Evolutionary conservation across 768 basidiomycete genomes (phyloP).

Genomic region (Russula olivacea): DNA sequence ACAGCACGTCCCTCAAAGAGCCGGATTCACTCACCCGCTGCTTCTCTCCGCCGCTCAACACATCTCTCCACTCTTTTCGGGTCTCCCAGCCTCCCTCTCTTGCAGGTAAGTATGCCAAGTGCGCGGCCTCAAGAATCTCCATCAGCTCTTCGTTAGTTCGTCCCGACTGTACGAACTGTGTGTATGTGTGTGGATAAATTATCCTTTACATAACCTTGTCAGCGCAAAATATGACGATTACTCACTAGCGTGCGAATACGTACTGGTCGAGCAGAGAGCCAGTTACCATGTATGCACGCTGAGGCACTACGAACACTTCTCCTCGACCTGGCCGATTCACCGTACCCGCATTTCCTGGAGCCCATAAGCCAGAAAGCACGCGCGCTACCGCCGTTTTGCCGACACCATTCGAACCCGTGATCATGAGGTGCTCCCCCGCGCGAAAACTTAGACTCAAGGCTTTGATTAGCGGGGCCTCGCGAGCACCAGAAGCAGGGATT

Average conservation of each 20-base stretch:
- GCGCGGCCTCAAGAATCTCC: conserved; percentile 72
- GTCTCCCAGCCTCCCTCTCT: conserved; percentile 88
- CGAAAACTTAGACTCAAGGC: conserved; percentile 58
- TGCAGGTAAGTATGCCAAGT: conserved; percentile 76
- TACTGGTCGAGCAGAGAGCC: conserved; percentile 85
- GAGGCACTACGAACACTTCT: conserved; percentile 79
- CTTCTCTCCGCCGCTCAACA: conserved; percentile 94
- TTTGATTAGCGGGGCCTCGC: conserved; percentile 46
- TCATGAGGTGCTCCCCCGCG: conserved; percentile 83
- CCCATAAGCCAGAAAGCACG: conserved; percentile 88
- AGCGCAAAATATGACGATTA: background rate
- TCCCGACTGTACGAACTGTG: conserved; percentile 56
- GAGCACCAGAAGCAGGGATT: conserved; percentile 38
- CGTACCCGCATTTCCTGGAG: conserved; percentile 38
- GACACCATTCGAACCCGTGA: conserved; percentile 89
- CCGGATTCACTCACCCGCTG: conserved; percentile 54
- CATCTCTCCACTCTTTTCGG: conserved; percentile 94
- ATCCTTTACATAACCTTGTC: conserved; percentile 37
- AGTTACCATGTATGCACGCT: conserved; percentile 86
- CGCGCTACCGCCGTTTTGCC: conserved; percentile 88
- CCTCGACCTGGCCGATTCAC: conserved; percentile 29
- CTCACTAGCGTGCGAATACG: conserved; percentile 26
- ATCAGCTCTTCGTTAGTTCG: conserved; percentile 64
- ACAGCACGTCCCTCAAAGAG: background rate
- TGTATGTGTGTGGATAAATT: conserved; percentile 86